phyloP scores from a whole-genome alignment of 192 early-diverging fungal species.

The Backusella circina region DNA sequence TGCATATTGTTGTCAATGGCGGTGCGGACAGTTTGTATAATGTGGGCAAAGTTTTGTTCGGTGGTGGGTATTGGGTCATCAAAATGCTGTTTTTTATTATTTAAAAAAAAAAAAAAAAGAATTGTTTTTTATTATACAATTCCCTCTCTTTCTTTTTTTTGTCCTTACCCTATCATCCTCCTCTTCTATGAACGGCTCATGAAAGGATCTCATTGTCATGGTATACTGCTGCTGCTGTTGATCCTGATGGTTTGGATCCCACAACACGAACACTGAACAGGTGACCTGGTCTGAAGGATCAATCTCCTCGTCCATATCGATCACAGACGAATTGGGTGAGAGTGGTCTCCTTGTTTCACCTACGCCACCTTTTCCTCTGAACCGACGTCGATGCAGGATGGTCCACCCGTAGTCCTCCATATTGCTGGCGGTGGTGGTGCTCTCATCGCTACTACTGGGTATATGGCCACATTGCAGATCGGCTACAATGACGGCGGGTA shows the following conservation, averaged over 20 bases:
- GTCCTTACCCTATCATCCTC: not conserved
- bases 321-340: not conserved
- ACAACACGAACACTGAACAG: constrained; percentile 21
- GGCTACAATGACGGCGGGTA: constrained; percentile 24
- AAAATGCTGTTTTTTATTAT: not conserved
- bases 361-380: not conserved
- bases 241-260: not conserved
- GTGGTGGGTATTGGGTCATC: constrained; percentile 37
- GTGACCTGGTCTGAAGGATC: constrained; percentile 13
- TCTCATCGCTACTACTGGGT: not conserved
- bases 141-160: too few species aligned
- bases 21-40: constrained; percentile 48
- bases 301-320: not conserved
- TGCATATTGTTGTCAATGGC: constrained; percentile 46
- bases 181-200: not conserved
- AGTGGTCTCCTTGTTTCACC: not conserved
- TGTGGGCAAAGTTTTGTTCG: constrained; percentile 35
- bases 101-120: too few species aligned
- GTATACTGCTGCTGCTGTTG: not conserved
- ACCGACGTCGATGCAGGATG: constrained; percentile 24
- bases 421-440: not conserved
- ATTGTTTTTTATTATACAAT: too few species aligned
- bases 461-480: constrained; percentile 28
- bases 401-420: constrained; percentile 23
- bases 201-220: not conserved